Percentiles rank a stretch among this genome's conserved stretches.
These are phyloP conservation scores for Cyamopsis tetragonoloba DNA, from an alignment of 306 rosid genomes.

Conservation along the genomic window DNA sequence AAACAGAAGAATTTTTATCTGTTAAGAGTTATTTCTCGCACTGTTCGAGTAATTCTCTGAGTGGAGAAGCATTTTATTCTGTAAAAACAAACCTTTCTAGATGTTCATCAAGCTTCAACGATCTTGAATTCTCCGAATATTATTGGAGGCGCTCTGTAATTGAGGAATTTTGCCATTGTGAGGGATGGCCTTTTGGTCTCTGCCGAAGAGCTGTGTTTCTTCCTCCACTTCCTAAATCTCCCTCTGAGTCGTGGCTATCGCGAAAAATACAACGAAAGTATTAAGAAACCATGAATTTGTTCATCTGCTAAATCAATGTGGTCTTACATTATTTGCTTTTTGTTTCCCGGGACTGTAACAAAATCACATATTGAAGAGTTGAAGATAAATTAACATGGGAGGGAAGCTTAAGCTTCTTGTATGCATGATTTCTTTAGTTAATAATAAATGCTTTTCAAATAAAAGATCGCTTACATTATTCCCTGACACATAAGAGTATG, in stretches of 20 bases:
- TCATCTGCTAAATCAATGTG: too few relatives aligned
- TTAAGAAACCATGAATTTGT: slow-evolving; percentile 11
- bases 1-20: slow-evolving; percentile 53
- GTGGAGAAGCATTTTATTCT: slow-evolving; percentile 42
- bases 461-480: not conserved
- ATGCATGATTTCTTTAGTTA: not conserved
- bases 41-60: slow-evolving; percentile 44
- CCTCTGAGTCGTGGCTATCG: slow-evolving; percentile 67
- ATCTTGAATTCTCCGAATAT: slow-evolving; percentile 26
- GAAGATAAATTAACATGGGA: not conserved
- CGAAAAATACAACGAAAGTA: slow-evolving; percentile 31
- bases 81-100: slow-evolving; percentile 51
- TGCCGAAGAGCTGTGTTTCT: slow-evolving; percentile 60
- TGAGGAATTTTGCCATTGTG: slow-evolving; percentile 60
- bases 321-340: not conserved
- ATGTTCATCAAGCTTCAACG: slow-evolving; percentile 51
- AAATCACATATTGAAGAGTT: not conserved
- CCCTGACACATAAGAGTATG: not conserved
- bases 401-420: not conserved
- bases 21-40: slow-evolving; percentile 52
- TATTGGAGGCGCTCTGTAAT: slow-evolving; percentile 48
- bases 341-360: not conserved
- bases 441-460: not conserved
- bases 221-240: slow-evolving; percentile 70
- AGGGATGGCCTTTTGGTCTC: slow-evolving; percentile 83